Evolutionary conservation across 257 asterid species (phyloP).

Genomic region (Handroanthus guayacan): DNA sequence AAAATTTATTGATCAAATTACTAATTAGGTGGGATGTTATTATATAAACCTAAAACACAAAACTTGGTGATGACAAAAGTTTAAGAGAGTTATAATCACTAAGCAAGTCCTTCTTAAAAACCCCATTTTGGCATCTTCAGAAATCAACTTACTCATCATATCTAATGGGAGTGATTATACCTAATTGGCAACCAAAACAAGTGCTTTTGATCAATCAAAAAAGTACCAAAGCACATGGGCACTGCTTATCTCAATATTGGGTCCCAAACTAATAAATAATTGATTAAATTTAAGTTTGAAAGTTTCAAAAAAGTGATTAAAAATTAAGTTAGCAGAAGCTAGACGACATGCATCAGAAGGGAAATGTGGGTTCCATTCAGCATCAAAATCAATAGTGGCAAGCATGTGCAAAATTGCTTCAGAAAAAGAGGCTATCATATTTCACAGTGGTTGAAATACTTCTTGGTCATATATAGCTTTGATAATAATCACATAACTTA

Average conservation of each 20-base stretch:
- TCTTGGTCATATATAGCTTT: not conserved
- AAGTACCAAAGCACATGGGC: conserved; percentile 59
- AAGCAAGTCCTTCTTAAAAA: not conserved
- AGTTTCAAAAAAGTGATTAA: conserved; percentile 44
- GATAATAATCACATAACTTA: not conserved
- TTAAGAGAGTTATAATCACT: conserved; percentile 16
- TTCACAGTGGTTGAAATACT: no score
- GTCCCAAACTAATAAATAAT: conserved; percentile 45
- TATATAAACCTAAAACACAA: conserved; percentile 22
- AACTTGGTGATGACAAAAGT: conserved; percentile 49
- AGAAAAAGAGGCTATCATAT: not conserved
- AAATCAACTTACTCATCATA: conserved; percentile 48
- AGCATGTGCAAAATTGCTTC: conserved; percentile 45
- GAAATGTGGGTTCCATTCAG: conserved; percentile 45
- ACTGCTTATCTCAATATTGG: conserved; percentile 37
- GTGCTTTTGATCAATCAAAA: conserved; percentile 39
- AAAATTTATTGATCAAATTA: not conserved
- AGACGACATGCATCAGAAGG: conserved; percentile 33
- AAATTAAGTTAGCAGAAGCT: conserved; percentile 35
- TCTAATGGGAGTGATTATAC: conserved; percentile 47
- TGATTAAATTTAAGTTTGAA: conserved; percentile 31
- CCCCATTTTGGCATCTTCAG: conserved; percentile 40
- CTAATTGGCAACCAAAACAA: conserved; percentile 49
- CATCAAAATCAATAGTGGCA: conserved; percentile 42
- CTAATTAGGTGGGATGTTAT: conserved; percentile 29